Base-by-base conservation (phyloP, 176 grass and related monocot species). In the Aechmea fasciata region DNA sequence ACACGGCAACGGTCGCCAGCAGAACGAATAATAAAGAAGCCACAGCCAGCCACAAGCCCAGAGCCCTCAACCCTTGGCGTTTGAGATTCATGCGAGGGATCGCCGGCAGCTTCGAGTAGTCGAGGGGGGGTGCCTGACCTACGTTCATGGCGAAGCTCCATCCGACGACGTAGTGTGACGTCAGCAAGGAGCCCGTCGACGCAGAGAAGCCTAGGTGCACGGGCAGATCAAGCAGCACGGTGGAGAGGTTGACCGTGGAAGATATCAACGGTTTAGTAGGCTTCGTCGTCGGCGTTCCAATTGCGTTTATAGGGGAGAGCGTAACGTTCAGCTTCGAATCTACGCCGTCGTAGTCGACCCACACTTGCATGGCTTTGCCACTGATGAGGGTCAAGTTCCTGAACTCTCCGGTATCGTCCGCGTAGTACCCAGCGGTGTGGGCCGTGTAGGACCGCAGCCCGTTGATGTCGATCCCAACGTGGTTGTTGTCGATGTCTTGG, bases 401-500 rank as follows among this genome's bases (percentile, higher is more conserved):
- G 63, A 80, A 80, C 26, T 29, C 1, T 11, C 68, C 63, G 54
- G 55, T 12, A 2, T 11, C 52, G 48, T 80, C 63, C 5, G 74
- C 72, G 22, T 80, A 80, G 51, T 63, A 85, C 0, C 83, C 83
- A 23, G 52, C 18, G 9, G 0, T 20, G 17, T 3, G 9, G 1
- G 72, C 75, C 0, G 52, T 9, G 0, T 6, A 20, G 77, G 83
- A 75, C 19, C 9, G 11, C 22, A 57, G 12, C 22, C 24, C 71
- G 47, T 52, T 71, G 67, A 71, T 70, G 23, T 79, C 61, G n/a
- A 84, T 75, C 1, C 82, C 72, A 2, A 79, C 68, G 1, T 84
- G 83, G 51, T 85, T 85, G 24, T 75, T 63, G 9, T 80, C 47
- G 13, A 85, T 85, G 19, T 79, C 83, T 15, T 72, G 7, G 18